phyloP scores from a whole-genome alignment of 108 stramenopile genomes.

The Chaetoceros muelleri region DNA sequence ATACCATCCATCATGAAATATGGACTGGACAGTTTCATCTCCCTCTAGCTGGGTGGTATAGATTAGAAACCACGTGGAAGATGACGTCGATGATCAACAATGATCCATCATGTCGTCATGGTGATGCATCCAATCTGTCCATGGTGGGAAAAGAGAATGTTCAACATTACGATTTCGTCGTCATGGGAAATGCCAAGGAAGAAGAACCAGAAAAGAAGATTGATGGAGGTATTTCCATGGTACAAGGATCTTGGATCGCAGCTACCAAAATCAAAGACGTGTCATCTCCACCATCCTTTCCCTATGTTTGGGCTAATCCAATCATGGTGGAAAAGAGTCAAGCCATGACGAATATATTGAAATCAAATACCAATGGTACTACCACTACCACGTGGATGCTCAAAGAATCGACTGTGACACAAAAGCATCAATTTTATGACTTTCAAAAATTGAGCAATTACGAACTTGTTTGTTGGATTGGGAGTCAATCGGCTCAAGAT shows the following conservation, averaged over 20 bases:
- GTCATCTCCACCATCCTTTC: background rate
- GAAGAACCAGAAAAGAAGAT: background rate
- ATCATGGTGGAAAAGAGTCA: background rate
- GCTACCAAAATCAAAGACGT: constrained; percentile 10
- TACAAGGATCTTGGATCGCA: constrained; percentile 11
- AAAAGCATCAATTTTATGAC: background rate
- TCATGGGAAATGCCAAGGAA: background rate
- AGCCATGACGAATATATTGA: background rate
- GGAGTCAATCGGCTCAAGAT: constrained; percentile 18
- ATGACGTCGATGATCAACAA: background rate
- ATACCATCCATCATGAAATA: too few relatives aligned
- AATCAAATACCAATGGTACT: background rate
- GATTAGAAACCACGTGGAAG: constrained; percentile 7
- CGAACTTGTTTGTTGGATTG: constrained; percentile 45
- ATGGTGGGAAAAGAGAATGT: background rate
- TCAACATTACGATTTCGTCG: background rate
- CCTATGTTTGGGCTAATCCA: constrained; percentile 8
- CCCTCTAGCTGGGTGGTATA: constrained; percentile 22
- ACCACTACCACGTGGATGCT: background rate
- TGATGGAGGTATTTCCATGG: background rate
- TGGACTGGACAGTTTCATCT: constrained; percentile 24
- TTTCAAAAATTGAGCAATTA: constrained; percentile 35
- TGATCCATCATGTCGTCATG: background rate
- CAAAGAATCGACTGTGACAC: background rate
- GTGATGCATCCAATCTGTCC: background rate